Evolutionary conservation across 331 rosid species (phyloP), one percentile per base, ranked within the genome.

Genomic region (Cydonia oblonga): DNA sequence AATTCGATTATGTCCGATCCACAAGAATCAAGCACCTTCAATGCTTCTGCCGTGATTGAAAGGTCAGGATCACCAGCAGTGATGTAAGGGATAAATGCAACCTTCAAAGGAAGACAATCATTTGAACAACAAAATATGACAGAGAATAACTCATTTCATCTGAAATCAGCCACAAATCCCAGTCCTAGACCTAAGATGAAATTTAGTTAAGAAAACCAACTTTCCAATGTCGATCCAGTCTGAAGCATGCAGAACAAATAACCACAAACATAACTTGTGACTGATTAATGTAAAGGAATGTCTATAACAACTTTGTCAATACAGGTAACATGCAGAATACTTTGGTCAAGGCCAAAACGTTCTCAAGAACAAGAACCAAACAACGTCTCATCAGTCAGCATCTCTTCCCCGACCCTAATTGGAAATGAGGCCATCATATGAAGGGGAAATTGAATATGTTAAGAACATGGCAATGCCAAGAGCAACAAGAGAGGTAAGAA

Each of bases 11-110:
- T 89, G 87, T 91, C 98, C 5, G 96, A 93, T 49, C 98, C 98
- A 69, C 90, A 83, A 40, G 86, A 72, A 74, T 92, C 92, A 15
- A 93, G 96, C 75, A 93, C 81, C 87, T 91, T 93, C 83, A 93
- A 76, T 71, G 97, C 98, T 82, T 91, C 86, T 57, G 93, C 96
- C 2, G 98, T 93, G 69, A 90, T 88, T 62, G 96, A 81, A 74
- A 93, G 96, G 79, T 93, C 96, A 38, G 98, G 98, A 83, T 93
- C 98, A 70, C 98, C 98, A 4, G 97, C 97, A 24, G 96, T 91
- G 82, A 93, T 89, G 85, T 86, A 93, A 44, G 98, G 91, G 44
- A 93, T 93, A 12, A 91, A 74, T 74, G 97, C 98, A 71, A 89
- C 97, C 98, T 89, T 70, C 75, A 84, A 25, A 86, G 26, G 69